Percentiles rank a stretch among this genome's conserved stretches.
phyloP scores from a whole-genome alignment of 2,329 filamentous ascomycete genomes.

The Gyromitra esculenta region DNA sequence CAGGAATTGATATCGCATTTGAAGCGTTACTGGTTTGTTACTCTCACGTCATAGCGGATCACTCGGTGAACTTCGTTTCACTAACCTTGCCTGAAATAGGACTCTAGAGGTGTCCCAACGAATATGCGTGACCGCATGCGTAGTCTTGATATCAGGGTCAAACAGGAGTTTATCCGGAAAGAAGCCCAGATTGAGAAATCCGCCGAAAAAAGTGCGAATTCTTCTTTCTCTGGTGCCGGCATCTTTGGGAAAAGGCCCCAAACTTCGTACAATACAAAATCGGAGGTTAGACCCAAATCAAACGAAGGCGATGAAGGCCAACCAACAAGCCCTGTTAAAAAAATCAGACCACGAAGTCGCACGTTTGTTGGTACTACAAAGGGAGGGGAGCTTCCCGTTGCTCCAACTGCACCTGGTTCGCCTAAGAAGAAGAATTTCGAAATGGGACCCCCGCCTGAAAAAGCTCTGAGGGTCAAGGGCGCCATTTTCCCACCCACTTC shows the following conservation, averaged over 20 bases:
- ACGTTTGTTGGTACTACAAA: slow-evolving; percentile 53
- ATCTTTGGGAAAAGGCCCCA: slow-evolving; percentile 61
- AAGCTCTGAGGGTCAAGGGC: slow-evolving; percentile 48
- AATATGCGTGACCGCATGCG: slow-evolving; percentile 96
- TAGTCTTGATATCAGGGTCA: slow-evolving; percentile 85
- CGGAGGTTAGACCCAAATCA: slow-evolving; percentile 60
- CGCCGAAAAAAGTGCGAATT: slow-evolving; percentile 59
- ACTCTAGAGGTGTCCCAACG: slow-evolving; percentile 90
- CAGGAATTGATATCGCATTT: slow-evolving; percentile 71
- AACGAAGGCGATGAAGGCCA: slow-evolving; percentile 61
- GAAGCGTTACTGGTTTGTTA: slow-evolving; percentile 69
- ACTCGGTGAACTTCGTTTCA: slow-evolving; percentile 68
- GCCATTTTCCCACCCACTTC: slow-evolving; percentile 48
- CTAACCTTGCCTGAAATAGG: slow-evolving; percentile 73
- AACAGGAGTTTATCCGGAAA: slow-evolving; percentile 93
- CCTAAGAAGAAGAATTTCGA: slow-evolving; percentile 53
- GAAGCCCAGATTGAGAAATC: slow-evolving; percentile 68
- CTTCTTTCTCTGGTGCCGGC: slow-evolving; percentile 58
- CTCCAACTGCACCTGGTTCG: slow-evolving; percentile 37
- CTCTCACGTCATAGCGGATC: slow-evolving; percentile 59
- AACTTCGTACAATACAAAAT: slow-evolving; percentile 61
- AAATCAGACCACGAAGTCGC: slow-evolving; percentile 61
- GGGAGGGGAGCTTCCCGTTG: slow-evolving; percentile 44
- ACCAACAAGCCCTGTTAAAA: slow-evolving; percentile 59
- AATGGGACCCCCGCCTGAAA: slow-evolving; percentile 38